These are phyloP conservation scores for Prunus davidiana DNA, from an alignment of 306 rosid species.

Conservation along the genomic window DNA sequence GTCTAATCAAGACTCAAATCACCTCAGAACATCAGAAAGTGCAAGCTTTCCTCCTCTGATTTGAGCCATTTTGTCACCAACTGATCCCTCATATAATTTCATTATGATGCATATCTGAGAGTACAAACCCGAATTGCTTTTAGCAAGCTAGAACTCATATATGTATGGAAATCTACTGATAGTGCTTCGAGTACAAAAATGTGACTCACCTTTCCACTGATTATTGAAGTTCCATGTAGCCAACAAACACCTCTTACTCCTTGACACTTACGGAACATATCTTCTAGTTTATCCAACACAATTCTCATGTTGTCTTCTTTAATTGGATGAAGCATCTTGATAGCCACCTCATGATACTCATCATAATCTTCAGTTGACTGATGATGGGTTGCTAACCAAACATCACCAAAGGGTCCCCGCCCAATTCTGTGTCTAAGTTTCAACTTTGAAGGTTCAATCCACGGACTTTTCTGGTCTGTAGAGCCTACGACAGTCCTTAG, in stretches of 20 bases:
- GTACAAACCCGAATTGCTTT: constrained; percentile 16
- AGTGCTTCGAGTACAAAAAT: constrained; percentile 8
- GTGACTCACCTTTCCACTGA: constrained; percentile 67
- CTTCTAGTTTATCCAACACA: constrained; percentile 56
- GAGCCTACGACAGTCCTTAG: constrained; percentile 45
- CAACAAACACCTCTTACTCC: constrained; percentile 48
- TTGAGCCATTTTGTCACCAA: constrained; percentile 81
- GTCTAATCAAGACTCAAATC: constrained; percentile 21
- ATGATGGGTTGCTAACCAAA: constrained; percentile 93
- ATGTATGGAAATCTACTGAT: constrained; percentile 3
- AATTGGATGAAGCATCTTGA: constrained; percentile 67
- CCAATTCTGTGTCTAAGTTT: constrained; percentile 90
- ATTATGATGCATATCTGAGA: constrained; percentile 69
- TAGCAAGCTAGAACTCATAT: constrained; percentile 16
- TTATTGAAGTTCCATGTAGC: constrained; percentile 66
- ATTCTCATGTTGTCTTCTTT: constrained; percentile 62
- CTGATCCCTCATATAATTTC: constrained; percentile 86
- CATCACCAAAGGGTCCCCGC: constrained; percentile 85
- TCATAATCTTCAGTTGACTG: constrained; percentile 76
- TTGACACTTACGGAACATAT: constrained; percentile 56
- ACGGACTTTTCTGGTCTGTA: constrained; percentile 38
- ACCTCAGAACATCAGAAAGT: constrained; percentile 76
- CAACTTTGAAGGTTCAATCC: constrained; percentile 80
- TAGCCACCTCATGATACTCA: constrained; percentile 83
- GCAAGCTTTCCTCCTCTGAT: constrained; percentile 67